These are phyloP conservation scores for Kalanchoe fedtschenkoi DNA, from an alignment of 164 flowering plant species.

Conservation along the genomic window DNA sequence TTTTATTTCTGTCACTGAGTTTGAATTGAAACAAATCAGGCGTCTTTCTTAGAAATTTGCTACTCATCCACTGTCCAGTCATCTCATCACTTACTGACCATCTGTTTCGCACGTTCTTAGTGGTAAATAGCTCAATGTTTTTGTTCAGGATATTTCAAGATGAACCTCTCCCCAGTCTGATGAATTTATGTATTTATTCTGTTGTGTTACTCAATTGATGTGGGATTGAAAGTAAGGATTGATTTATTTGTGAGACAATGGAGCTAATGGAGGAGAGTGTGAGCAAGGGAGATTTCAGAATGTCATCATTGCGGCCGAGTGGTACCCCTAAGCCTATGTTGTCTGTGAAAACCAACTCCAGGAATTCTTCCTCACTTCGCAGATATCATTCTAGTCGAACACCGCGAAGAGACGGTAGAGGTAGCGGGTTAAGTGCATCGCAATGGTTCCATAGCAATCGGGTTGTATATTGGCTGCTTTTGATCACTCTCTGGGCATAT, in stretches of 20 bases:
- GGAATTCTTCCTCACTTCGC: conserved; percentile 57
- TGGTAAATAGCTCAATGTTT: too few relatives aligned
- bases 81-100: too few relatives aligned
- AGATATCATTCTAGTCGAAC: conserved; percentile 54
- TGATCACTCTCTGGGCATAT: conserved; percentile 93
- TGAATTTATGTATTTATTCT: not conserved
- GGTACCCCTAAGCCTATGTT: conserved; percentile 52
- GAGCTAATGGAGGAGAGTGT: conserved; percentile 19
- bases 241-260: not conserved
- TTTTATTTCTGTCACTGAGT: too few relatives aligned
- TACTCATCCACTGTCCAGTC: too few relatives aligned
- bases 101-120: too few relatives aligned
- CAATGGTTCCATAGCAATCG: conserved; percentile 62
- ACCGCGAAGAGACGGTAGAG: conserved; percentile 58
- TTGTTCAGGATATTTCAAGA: too few relatives aligned
- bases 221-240: not conserved
- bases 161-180: not conserved
- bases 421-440: conserved; percentile 18
- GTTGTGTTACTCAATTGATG: not conserved
- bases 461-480: conserved; percentile 67
- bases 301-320: conserved; percentile 34
- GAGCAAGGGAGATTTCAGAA: conserved; percentile 26
- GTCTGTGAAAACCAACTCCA: conserved; percentile 73
- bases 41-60: too few relatives aligned
- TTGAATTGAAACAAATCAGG: too few relatives aligned